phyloP scores from a whole-genome alignment of 2,329 filamentous ascomycete genomes.

The Nectriaceae sp. region DNA sequence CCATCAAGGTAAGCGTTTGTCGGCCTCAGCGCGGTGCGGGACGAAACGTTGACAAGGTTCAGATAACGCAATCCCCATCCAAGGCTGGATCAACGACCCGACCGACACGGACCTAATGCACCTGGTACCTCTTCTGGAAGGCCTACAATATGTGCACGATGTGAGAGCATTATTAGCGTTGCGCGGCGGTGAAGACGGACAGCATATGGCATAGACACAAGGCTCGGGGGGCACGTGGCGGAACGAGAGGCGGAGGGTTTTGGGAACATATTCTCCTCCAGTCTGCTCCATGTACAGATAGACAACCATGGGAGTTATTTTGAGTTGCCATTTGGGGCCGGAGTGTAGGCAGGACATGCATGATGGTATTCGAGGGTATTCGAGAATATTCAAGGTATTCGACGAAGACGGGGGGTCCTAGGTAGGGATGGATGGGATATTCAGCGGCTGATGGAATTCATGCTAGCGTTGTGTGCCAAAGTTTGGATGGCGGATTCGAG shows the following conservation, averaged over 20 bases:
- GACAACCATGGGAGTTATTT: slow-evolving; percentile 11
- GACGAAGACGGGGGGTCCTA: slow-evolving; percentile 74
- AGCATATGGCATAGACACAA: slow-evolving; percentile 49
- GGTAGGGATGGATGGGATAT: slow-evolving; percentile 32
- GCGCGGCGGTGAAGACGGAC: slow-evolving; percentile 79
- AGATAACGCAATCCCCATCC: slow-evolving; percentile 99
- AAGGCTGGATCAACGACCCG: slow-evolving; percentile 98
- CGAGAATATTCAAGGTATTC: too few relatives aligned
- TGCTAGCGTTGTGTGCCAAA: slow-evolving; percentile 13
- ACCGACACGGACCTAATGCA: slow-evolving; percentile 95
- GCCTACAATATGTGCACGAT: slow-evolving; percentile 94
- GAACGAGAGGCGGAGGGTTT: slow-evolving; percentile 15
- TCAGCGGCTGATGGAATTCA: slow-evolving; percentile 12
- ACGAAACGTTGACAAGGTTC: slow-evolving; percentile 14
- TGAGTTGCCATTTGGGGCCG: slow-evolving; percentile 12
- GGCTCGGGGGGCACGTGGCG: slow-evolving; percentile 15
- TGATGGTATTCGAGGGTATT: too few relatives aligned
- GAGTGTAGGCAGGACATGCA: too few relatives aligned
- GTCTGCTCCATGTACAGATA: slow-evolving; percentile 21
- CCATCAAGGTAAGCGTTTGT: slow-evolving; percentile 75
- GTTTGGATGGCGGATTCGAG: slow-evolving; percentile 9
- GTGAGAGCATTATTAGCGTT: slow-evolving; percentile 88
- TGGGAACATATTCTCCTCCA: not conserved
- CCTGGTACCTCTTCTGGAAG: slow-evolving; percentile 88
- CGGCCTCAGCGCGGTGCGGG: not conserved